phyloP scores from a whole-genome alignment of 495 filamentous ascomycete genomes.

The Xylaria telfairii region DNA sequence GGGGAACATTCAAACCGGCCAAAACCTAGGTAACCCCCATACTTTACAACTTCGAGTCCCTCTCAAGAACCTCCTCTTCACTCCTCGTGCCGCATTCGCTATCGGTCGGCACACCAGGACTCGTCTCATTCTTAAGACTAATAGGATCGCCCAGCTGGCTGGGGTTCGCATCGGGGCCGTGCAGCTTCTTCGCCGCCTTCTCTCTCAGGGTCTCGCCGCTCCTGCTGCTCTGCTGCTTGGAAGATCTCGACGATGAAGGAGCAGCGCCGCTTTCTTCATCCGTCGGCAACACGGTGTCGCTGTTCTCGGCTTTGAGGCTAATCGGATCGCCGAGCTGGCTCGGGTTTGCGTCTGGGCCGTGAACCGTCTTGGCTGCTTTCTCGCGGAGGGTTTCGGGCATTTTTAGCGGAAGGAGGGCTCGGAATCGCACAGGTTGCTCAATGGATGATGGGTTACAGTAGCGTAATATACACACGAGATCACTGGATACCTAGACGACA shows the following conservation, averaged over 20 bases:
- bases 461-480: not conserved
- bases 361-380: slow-evolving; percentile 44
- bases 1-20: no score
- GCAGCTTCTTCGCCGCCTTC: slow-evolving; percentile 45
- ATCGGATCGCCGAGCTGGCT: slow-evolving; percentile 52
- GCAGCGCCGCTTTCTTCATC: slow-evolving; percentile 31
- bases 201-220: slow-evolving; percentile 33
- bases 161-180: slow-evolving; percentile 46
- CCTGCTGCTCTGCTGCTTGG: not conserved
- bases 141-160: slow-evolving; percentile 50
- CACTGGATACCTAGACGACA: not conserved
- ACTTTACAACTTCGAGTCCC: slow-evolving; percentile 34
- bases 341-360: slow-evolving; percentile 48
- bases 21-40: not conserved
- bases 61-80: slow-evolving; percentile 10
- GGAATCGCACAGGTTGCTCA: not conserved
- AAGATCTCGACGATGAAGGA: not conserved
- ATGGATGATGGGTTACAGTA: not conserved
- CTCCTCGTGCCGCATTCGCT: slow-evolving; percentile 27
- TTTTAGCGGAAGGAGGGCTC: not conserved
- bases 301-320: slow-evolving; percentile 50
- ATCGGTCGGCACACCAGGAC: slow-evolving; percentile 23
- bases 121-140: slow-evolving; percentile 51
- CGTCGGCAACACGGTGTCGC: slow-evolving; percentile 33
- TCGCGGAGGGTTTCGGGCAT: slow-evolving; percentile 43